Base-by-base conservation (phyloP, 139 green algal species). In the Protoeuglena noctilucae region DNA sequence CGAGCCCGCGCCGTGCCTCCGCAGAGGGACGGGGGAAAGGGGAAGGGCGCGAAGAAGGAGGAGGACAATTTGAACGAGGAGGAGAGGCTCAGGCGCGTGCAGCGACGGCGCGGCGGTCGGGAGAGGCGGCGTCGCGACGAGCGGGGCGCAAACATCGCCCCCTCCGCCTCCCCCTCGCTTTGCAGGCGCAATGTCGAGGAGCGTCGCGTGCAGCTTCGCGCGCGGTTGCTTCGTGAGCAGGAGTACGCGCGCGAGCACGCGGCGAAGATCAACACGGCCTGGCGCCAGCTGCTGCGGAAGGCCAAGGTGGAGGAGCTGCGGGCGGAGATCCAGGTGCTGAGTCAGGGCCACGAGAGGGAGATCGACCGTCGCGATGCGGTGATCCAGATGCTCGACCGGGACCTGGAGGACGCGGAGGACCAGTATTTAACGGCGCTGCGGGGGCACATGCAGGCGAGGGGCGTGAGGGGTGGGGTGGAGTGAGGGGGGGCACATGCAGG, bases 211-310 rank as follows among this genome's bases (percentile, higher is more conserved):
- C n/a, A n/a, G n/a, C n/a, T n/a, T n/a, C n/a, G n/a, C n/a, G n/a
- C n/a, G 52, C 48, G 31, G 25, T 67, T 76, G 61, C 40, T 78
- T 24, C 61, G 70, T 0, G 80, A 89, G 72, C 70, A 89, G 70
- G 51, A 60, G 22, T 82, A 81, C 58, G 74, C 75, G 0, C 68
- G 74, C 53, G 60, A 87, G 40, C 88, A 89, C 60, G 60, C 55
- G 24, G 76, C 83, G 34, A 93, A 87, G 60, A 85, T 93, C 40
- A 77, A 93, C 65, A 87, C 82, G 48, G 76, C 89, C 49, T 93
- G 83, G 83, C 74, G 81, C 48, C 81, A 85, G 58, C 84, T 88
- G 52, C 88, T 87, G 79, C 77, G 83, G 24, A 72, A 79, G 70
- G 75, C 81, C 25, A 93, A 93, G 65, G 76, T 70, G 56, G 81